Conservation (phyloP, 2,329 filamentous ascomycete species). For the Arthrobotrys megalospora region DNA sequence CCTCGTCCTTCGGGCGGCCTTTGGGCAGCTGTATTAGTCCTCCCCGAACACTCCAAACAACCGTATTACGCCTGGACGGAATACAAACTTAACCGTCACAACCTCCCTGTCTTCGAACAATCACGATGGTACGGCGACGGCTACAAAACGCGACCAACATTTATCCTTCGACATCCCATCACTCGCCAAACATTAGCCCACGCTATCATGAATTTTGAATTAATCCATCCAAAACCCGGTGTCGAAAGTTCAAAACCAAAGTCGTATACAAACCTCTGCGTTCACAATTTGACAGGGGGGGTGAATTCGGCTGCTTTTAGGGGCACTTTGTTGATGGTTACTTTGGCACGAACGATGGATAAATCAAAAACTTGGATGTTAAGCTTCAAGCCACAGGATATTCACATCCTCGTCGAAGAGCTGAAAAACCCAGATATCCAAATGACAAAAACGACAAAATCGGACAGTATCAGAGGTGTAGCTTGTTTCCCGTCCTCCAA, state of each 20-base stretch:
- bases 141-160: slow-evolving; percentile 8
- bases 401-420: slow-evolving; percentile 23
- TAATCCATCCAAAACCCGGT: not conserved
- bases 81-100: slow-evolving; percentile 30
- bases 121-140: slow-evolving; percentile 8
- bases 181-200: slow-evolving; percentile 14
- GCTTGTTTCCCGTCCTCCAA: slow-evolving; percentile 22
- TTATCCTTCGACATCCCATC: slow-evolving; percentile 35
- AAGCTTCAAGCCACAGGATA: slow-evolving; percentile 39
- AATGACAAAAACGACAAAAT: not conserved
- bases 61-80: slow-evolving; percentile 42
- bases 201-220: slow-evolving; percentile 32
- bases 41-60: slow-evolving; percentile 30
- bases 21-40: slow-evolving; percentile 25
- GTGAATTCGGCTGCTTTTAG: not conserved
- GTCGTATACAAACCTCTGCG: slow-evolving; percentile 27
- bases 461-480: slow-evolving; percentile 7
- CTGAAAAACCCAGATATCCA: not conserved
- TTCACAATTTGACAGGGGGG: slow-evolving; percentile 30
- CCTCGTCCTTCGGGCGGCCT: slow-evolving; percentile 10
- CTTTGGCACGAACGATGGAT: not conserved
- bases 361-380: slow-evolving; percentile 16
- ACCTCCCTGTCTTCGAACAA: slow-evolving; percentile 44
- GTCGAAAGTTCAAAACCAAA: not conserved
- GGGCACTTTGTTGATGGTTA: slow-evolving; percentile 11